A percentile compares a stretch with the other conserved stretches of the same genome.
Conservation (phyloP, 805 yeast genomes). For the Ogataea saltuana region DNA sequence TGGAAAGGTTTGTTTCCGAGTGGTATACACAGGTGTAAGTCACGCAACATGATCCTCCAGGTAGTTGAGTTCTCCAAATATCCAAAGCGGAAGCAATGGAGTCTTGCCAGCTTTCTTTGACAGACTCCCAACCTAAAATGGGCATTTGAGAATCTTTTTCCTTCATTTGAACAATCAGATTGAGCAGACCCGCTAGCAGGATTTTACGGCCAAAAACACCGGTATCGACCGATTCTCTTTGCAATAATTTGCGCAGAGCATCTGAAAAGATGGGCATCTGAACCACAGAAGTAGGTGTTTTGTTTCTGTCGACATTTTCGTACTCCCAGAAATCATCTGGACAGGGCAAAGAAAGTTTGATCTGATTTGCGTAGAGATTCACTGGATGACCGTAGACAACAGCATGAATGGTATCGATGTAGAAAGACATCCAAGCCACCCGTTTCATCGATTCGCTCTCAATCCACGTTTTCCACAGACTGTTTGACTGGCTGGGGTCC, state of each 20-base stretch:
- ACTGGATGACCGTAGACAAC: constrained; percentile 70
- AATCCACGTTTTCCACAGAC: constrained; percentile 60
- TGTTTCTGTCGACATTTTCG: constrained; percentile 21
- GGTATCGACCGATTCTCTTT: constrained; percentile 42
- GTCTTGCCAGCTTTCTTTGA: constrained; percentile 58
- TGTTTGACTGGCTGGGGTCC: constrained; percentile 23
- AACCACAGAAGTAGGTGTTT: constrained; percentile 19
- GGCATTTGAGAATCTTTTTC: constrained; percentile 55
- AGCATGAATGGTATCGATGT: constrained; percentile 71
- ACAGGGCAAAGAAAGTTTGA: constrained; percentile 58
- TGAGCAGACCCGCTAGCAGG: constrained; percentile 59
- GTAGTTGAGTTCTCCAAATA: constrained; percentile 52
- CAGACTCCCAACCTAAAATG: constrained; percentile 38
- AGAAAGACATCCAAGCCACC: constrained; percentile 72
- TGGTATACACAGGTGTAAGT: constrained; percentile 20
- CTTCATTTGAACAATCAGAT: constrained; percentile 58
- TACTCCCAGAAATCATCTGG: constrained; percentile 54
- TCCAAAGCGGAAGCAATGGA: constrained; percentile 62
- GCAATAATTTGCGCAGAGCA: constrained; percentile 40
- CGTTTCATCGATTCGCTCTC: constrained; percentile 74
- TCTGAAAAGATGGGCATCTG: constrained; percentile 32
- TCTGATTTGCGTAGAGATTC: constrained; percentile 50
- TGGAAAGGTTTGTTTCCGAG: constrained; percentile 6
- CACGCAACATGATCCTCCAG: constrained; percentile 25
- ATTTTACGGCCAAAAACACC: constrained; percentile 62